Percentiles rank a stretch among this genome's conserved stretches.
phyloP scores from a whole-genome alignment of 2,329 filamentous ascomycete genomes.

The Hymenoscyphus infarciens region DNA sequence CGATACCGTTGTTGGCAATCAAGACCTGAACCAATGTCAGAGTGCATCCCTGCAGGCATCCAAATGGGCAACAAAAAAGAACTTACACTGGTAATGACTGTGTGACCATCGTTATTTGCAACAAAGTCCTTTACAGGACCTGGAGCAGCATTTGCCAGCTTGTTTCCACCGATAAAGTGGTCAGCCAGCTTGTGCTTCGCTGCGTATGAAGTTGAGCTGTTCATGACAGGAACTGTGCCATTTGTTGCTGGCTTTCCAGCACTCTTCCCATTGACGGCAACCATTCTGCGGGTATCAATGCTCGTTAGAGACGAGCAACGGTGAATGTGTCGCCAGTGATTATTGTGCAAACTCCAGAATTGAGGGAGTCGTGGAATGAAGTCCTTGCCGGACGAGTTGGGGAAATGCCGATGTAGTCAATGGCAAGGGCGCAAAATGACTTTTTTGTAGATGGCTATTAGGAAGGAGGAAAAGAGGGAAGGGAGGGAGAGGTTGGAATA shows the following conservation, averaged over 20 bases:
- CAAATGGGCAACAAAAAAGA: background rate
- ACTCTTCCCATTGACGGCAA: constrained; percentile 39
- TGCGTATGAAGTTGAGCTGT: constrained; percentile 65
- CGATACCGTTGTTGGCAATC: constrained; percentile 99
- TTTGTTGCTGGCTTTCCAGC: constrained; percentile 35
- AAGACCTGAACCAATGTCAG: constrained; percentile 61
- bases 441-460: background rate
- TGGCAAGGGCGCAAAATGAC: constrained; percentile 1
- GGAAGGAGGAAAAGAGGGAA: background rate
- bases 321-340: constrained; percentile 26
- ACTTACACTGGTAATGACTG: constrained; percentile 94
- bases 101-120: constrained; percentile 83
- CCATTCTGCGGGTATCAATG: constrained; percentile 41
- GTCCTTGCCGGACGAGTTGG: background rate
- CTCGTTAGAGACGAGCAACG: constrained; percentile 31
- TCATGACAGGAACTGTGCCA: constrained; percentile 48
- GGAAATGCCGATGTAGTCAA: background rate
- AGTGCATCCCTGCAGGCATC: background rate
- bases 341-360: constrained; percentile 12
- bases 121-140: constrained; percentile 97
- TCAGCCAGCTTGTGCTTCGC: constrained; percentile 78
- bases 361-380: background rate
- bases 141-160: constrained; percentile 73
- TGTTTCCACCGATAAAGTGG: constrained; percentile 97
- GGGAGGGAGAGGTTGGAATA: background rate